Base-by-base conservation (phyloP, 345 rosid genomes). In the Eucalyptus tenuipes region DNA sequence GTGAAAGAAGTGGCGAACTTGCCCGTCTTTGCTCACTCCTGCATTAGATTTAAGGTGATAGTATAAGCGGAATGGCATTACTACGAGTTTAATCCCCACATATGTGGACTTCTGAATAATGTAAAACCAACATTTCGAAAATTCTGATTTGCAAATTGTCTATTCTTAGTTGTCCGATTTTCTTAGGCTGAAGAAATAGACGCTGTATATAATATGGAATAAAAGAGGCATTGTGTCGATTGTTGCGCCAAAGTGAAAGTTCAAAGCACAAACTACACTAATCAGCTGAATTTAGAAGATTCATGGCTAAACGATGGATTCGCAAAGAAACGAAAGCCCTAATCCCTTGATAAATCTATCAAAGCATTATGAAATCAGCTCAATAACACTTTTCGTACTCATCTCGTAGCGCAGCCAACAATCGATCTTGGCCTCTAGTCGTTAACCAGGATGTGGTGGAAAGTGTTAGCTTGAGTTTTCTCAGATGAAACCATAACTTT, bases 21-120 rank as follows among this genome's bases (percentile, higher is more conserved):
- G 99, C 11, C 99, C 99, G 81, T 96, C 99, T 88, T 91, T 96
- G 94, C 94, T 94, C 52, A 95, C 96, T 89, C 99, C 99, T 97
- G 85, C 85, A 71, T 82, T 37, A 40, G 25, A 85, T 71, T 40
- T 87, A 15, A 45, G 27, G 55, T 7, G 75, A 87, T 57, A 59
- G 48, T 15, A 44, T 20, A 44, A 75, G 82, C 47, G 45, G 82
- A 75, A 40, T 11, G 47, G 42, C 7, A 75, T 20, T 40, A 6
- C 47, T 20, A 20, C 13, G 82, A 75, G 29, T 40, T 75, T 42
- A 42, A 75, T 37, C 12, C 47, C 15, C 7, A 37, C 82, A 75
- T 5, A 22, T 20, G 82, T 20, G 47, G 82, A 75, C 82, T 40
- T 15, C 82, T 75, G 24, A 20, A 40, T 75, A 42, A 75, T 75